phyloP scores from a whole-genome alignment of 2,329 filamentous ascomycete genomes.

The Corinectria fuckeliana region DNA sequence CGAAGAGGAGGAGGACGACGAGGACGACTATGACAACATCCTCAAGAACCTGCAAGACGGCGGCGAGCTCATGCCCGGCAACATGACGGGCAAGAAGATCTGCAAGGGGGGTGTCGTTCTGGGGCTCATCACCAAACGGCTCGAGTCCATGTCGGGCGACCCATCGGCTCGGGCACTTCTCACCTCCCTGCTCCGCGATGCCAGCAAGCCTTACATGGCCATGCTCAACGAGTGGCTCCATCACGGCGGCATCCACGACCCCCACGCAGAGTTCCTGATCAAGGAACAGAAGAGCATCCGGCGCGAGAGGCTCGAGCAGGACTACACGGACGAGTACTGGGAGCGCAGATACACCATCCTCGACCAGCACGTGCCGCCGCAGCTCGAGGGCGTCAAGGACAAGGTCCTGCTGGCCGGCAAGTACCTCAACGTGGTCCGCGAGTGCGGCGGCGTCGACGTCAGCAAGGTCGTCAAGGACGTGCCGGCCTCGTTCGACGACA shows the following conservation, averaged over 20 bases:
- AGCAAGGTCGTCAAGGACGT: slow-evolving; percentile 87
- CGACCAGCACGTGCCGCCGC: slow-evolving; percentile 88
- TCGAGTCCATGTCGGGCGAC: slow-evolving; percentile 92
- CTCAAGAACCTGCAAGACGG: slow-evolving; percentile 88
- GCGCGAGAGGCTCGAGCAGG: slow-evolving; percentile 87
- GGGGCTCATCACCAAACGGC: slow-evolving; percentile 80
- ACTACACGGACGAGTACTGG: slow-evolving; percentile 99
- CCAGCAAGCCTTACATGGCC: slow-evolving; percentile 92
- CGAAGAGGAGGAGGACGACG: slow-evolving; percentile 74
- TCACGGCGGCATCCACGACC: slow-evolving; percentile 92
- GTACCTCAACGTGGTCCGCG: slow-evolving; percentile 95
- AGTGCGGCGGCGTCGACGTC: slow-evolving; percentile 95
- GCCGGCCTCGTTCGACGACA: slow-evolving; percentile 92
- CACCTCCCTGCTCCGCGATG: slow-evolving; percentile 82
- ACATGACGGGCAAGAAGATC: slow-evolving; percentile 85
- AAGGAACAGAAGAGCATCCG: slow-evolving; percentile 96
- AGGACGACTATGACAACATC: slow-evolving; percentile 89
- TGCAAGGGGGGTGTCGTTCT: slow-evolving; percentile 98
- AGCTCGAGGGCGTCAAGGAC: slow-evolving; percentile 88
- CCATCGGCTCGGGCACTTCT: slow-evolving; percentile 84
- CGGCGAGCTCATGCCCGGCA: slow-evolving; percentile 78
- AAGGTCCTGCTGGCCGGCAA: slow-evolving; percentile 96
- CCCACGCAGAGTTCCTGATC: slow-evolving; percentile 91
- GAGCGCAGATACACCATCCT: slow-evolving; percentile 96
- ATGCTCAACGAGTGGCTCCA: slow-evolving; percentile 99